Evolutionary conservation across 2,329 filamentous ascomycete genomes (phyloP).

Genomic region (Ophiostoma fasciatum): DNA sequence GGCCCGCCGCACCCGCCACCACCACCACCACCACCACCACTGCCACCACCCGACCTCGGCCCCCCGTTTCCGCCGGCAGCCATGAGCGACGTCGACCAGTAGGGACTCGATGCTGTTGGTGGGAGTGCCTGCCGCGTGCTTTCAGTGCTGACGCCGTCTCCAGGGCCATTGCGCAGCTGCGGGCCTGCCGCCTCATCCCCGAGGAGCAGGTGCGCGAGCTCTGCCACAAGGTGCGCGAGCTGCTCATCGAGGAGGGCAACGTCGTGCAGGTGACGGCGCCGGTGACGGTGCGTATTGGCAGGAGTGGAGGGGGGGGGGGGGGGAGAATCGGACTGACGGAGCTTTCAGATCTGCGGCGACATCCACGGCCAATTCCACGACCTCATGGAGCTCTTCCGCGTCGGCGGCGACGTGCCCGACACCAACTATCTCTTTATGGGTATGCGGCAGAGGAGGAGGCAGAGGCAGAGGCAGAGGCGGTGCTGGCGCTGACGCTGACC

Average conservation of each 20-base stretch:
- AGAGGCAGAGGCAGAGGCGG: background rate
- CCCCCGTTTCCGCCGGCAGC: constrained; percentile 10
- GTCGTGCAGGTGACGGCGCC: constrained; percentile 91
- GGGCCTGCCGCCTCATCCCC: constrained; percentile 89
- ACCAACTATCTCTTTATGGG: constrained; percentile 78
- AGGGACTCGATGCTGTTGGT: no score
- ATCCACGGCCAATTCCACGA: constrained; percentile 97
- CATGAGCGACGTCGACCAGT: constrained; percentile 95
- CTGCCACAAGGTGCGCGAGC: constrained; percentile 91
- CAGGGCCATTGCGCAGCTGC: constrained; percentile 88
- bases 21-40: no score
- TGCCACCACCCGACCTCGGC: no score
- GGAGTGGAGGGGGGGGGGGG: no score
- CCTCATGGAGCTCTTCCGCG: constrained; percentile 89
- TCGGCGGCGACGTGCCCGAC: constrained; percentile 85
- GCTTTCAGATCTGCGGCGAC: constrained; percentile 73
- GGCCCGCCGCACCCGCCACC: no score
- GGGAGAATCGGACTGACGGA: background rate
- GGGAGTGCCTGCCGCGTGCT: no score
- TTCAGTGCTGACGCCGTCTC: constrained; percentile 6
- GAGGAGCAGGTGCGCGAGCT: constrained; percentile 91
- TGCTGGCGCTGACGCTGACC: background rate
- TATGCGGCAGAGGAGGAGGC: background rate
- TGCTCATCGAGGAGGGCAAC: constrained; percentile 94
- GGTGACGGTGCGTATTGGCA: constrained; percentile 77